phyloP scores from a whole-genome alignment of 1,284 basidiomycete species.

The Singerocomus rubriflavus region DNA sequence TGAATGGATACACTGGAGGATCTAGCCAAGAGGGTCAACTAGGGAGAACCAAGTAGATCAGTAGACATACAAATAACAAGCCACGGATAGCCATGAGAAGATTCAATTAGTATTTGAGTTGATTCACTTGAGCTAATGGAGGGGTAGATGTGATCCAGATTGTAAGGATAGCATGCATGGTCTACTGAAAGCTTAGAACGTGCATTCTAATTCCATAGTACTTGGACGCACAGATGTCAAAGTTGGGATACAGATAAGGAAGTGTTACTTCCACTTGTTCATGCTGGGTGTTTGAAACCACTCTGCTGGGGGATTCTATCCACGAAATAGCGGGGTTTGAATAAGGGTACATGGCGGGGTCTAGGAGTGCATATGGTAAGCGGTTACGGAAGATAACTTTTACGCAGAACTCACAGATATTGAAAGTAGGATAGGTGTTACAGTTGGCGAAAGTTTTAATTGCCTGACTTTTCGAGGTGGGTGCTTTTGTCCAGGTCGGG shows the following conservation, averaged over 20 bases:
- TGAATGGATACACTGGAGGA: conserved; percentile 22
- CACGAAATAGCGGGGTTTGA: conserved; percentile 22
- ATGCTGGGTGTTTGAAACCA: neutral
- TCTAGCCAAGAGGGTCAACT: conserved; percentile 14
- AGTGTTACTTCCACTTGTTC: conserved; percentile 10
- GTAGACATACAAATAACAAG: conserved; percentile 24
- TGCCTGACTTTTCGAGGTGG: neutral
- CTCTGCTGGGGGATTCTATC: conserved; percentile 5
- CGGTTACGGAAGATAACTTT: neutral
- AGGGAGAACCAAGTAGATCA: neutral
- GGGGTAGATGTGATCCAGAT: conserved; percentile 23
- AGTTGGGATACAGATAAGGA: conserved; percentile 13
- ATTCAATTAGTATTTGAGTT: neutral
- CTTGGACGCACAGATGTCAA: conserved; percentile 25
- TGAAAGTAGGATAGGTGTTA: conserved; percentile 12
- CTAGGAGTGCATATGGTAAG: conserved; percentile 13
- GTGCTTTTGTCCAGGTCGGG: conserved; percentile 24
- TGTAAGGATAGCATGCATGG: conserved; percentile 21
- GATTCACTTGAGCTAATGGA: neutral
- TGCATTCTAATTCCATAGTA: neutral
- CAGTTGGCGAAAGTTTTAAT: neutral
- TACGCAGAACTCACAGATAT: conserved; percentile 24
- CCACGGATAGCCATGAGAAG: conserved; percentile 21
- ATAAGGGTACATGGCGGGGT: conserved; percentile 30
- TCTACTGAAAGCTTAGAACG: conserved; percentile 17